phyloP scores from a whole-genome alignment of 176 grass and related monocot species.

The Avena atlantica region DNA sequence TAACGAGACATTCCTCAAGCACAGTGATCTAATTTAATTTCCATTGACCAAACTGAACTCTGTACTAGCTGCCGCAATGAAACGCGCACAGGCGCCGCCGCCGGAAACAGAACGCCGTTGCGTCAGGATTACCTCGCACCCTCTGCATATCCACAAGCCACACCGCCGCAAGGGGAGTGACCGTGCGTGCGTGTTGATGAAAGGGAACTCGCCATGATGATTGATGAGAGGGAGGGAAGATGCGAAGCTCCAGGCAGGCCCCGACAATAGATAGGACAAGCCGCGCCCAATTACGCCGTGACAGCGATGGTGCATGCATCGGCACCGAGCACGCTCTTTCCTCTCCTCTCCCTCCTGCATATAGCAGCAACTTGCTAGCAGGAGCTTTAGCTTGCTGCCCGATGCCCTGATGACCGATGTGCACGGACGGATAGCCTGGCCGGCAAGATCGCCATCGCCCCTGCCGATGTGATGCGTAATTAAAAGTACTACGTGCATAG shows the following conservation, averaged over 20 bases:
- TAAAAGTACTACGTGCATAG: constrained; percentile 11
- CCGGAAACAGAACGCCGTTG: no score
- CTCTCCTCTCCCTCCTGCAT: background rate
- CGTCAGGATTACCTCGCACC: no score
- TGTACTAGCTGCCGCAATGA: no score
- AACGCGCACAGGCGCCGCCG: no score
- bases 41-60: no score
- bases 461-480: background rate
- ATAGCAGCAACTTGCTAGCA: background rate
- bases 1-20: no score
- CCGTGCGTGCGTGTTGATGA: no score
- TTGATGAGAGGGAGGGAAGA: background rate
- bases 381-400: background rate
- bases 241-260: background rate
- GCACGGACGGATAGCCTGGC: background rate
- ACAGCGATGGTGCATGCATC: constrained; percentile 42
- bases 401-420: background rate
- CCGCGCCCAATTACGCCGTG: background rate
- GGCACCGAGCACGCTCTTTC: background rate
- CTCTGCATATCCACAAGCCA: no score
- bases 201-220: background rate
- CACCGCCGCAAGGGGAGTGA: no score
- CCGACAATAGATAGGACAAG: background rate
- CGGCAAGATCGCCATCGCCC: background rate
- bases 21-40: no score